Percentiles rank a stretch among this genome's conserved stretches.
Evolutionary conservation across 2,329 filamentous ascomycete species (phyloP).

Genomic region (Clonostachys byssicola): DNA sequence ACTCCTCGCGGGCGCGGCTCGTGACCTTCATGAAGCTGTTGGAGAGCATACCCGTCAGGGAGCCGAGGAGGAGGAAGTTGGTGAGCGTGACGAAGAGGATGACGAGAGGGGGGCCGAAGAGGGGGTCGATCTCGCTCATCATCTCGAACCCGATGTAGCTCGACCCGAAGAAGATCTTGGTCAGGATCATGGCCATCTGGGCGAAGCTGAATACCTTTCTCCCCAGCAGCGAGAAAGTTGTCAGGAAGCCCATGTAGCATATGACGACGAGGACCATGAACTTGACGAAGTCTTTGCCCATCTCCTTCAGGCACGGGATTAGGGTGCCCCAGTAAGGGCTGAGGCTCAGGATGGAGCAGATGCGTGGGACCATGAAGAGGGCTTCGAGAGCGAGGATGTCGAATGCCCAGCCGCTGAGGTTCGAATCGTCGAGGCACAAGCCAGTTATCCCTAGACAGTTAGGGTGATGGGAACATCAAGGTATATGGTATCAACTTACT

Average conservation of each 20-base stretch:
- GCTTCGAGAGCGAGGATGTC: constrained; percentile 88
- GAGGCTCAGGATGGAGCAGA: constrained; percentile 81
- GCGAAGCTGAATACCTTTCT: constrained; percentile 60
- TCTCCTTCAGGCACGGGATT: constrained; percentile 88
- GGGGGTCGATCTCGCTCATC: constrained; percentile 54
- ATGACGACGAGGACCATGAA: constrained; percentile 78
- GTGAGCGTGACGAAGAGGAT: constrained; percentile 74
- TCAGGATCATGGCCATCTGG: constrained; percentile 71
- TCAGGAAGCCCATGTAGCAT: constrained; percentile 83
- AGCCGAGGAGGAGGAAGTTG: constrained; percentile 75
- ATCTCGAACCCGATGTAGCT: constrained; percentile 71
- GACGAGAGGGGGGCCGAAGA: constrained; percentile 59
- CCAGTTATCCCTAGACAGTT: constrained; percentile 20
- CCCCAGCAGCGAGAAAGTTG: constrained; percentile 78
- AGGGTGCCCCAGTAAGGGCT: constrained; percentile 88
- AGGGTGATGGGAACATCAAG: too few species aligned
- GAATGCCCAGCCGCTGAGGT: constrained; percentile 75
- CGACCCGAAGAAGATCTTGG: constrained; percentile 78
- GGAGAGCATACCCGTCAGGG: constrained; percentile 72
- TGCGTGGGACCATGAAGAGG: constrained; percentile 82
- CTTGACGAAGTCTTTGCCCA: constrained; percentile 89
- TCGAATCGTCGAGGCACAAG: constrained; percentile 44
- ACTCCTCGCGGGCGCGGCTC: constrained; percentile 66
- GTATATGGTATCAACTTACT: constrained; percentile 46
- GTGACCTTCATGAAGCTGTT: constrained; percentile 69